Percentiles rank a stretch among this genome's conserved stretches.
Evolutionary conservation across 306 rosid species (phyloP).

Genomic region (Ochetophila trinervis): DNA sequence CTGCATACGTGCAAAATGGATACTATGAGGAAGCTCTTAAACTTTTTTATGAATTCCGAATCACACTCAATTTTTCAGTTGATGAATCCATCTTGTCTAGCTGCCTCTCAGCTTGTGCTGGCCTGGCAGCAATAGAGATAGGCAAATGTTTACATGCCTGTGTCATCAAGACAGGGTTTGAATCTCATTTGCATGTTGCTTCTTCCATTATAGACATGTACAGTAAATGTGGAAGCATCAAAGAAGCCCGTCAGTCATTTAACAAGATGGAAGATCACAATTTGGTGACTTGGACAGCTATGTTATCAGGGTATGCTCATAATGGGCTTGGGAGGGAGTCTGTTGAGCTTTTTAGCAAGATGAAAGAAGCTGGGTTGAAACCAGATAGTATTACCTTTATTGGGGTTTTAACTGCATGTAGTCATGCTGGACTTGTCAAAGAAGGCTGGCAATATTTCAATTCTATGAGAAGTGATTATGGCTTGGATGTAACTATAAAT

Average conservation of each 20-base stretch:
- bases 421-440: conserved; percentile 44
- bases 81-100: conserved; percentile 43
- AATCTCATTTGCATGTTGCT: conserved; percentile 32
- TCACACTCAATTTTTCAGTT: conserved; percentile 26
- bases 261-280: conserved; percentile 31
- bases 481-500: conserved; percentile 31
- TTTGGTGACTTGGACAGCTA: conserved; percentile 44
- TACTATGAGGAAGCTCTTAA: conserved; percentile 38
- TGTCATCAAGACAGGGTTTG: conserved; percentile 32
- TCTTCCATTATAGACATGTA: conserved; percentile 47
- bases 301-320: conserved; percentile 49
- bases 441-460: conserved; percentile 38
- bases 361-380: conserved; percentile 35
- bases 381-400: conserved; percentile 43
- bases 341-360: conserved; percentile 34
- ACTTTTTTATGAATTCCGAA: conserved; percentile 31
- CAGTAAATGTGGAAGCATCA: conserved; percentile 42
- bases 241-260: conserved; percentile 37
- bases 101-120: conserved; percentile 45
- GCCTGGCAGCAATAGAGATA: conserved; percentile 38
- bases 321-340: conserved; percentile 44
- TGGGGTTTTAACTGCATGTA: conserved; percentile 47
- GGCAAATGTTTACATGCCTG: conserved; percentile 48
- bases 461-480: conserved; percentile 37
- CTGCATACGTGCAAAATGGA: conserved; percentile 45